These are phyloP conservation scores for Orbilia javanica DNA, from an alignment of 2,329 filamentous ascomycete genomes.

Conservation along the genomic window DNA sequence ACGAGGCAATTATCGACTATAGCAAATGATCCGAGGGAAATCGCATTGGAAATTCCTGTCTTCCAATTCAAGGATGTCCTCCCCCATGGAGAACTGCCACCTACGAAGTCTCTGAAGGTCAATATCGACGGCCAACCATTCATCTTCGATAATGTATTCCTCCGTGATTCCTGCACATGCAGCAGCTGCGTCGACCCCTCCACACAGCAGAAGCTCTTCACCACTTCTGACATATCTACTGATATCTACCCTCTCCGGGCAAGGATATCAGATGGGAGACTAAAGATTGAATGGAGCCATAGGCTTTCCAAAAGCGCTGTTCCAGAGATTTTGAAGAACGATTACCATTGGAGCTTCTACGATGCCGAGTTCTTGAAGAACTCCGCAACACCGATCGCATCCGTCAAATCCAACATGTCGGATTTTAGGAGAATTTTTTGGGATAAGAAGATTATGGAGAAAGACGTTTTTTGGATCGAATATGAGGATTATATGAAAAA, in stretches of 20 bases:
- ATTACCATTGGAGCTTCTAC: conserved; percentile 61
- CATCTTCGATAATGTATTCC: conserved; percentile 62
- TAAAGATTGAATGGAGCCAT: conserved; percentile 73
- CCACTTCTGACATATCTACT: conserved; percentile 74
- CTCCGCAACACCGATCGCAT: conserved; percentile 62
- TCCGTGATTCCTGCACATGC: conserved; percentile 74
- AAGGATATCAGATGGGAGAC: conserved; percentile 66
- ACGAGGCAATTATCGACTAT: conserved; percentile 29
- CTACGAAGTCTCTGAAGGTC: conserved; percentile 52
- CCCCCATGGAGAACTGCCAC: conserved; percentile 30
- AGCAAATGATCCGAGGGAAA: conserved; percentile 10
- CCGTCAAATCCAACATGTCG: conserved; percentile 62
- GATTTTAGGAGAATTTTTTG: conserved; percentile 67
- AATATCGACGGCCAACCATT: conserved; percentile 58
- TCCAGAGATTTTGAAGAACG: conserved; percentile 57
- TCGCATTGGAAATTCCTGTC: conserved; percentile 42
- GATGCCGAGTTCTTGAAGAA: conserved; percentile 62
- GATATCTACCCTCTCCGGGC: conserved; percentile 66
- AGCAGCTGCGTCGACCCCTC: conserved; percentile 71
- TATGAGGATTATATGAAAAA: conserved; percentile 79
- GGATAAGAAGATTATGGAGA: conserved; percentile 67
- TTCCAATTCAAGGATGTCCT: conserved; percentile 55
- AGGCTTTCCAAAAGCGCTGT: conserved; percentile 52
- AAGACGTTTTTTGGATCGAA: conserved; percentile 72
- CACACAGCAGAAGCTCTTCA: conserved; percentile 75